These are phyloP conservation scores for Leavenworthia alabamica DNA, from an alignment of 345 rosid genomes.

Conservation along the genomic window DNA sequence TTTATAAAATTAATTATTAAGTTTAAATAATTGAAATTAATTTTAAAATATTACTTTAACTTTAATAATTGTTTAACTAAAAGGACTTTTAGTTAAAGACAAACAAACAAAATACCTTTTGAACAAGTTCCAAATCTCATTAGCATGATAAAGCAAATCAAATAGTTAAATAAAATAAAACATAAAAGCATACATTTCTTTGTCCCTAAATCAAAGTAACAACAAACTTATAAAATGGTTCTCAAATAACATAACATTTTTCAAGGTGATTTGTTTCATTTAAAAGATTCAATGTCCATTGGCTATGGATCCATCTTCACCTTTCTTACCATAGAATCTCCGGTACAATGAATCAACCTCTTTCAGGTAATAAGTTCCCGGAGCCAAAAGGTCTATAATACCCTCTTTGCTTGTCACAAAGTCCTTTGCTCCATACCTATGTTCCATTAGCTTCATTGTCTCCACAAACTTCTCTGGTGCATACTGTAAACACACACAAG, in stretches of 20 bases:
- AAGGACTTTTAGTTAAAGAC: background rate
- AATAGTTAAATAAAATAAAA: conserved; percentile 6
- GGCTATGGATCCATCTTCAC: conserved; percentile 45
- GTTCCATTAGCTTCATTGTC: conserved; percentile 90
- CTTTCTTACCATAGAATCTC: conserved; percentile 79
- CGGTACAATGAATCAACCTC: conserved; percentile 90
- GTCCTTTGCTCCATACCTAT: conserved; percentile 93
- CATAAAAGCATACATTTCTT: conserved; percentile 4
- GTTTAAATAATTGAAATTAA: too few relatives aligned
- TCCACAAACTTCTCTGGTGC: conserved; percentile 79
- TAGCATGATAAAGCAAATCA: conserved; percentile 11
- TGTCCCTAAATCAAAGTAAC: conserved; percentile 19
- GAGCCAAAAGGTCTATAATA: conserved; percentile 57
- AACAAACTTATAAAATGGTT: conserved; percentile 16
- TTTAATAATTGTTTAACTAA: background rate
- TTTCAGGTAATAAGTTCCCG: conserved; percentile 87
- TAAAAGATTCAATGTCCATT: conserved; percentile 65
- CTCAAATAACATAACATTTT: conserved; percentile 2
- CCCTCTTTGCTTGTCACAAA: conserved; percentile 86
- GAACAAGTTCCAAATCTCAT: background rate
- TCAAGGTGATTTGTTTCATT: background rate
- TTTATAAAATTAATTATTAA: too few relatives aligned
- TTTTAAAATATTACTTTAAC: too few relatives aligned
- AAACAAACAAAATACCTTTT: background rate
- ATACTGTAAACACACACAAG: conserved; percentile 40